phyloP scores from a whole-genome alignment of 2,329 filamentous ascomycete species.

The Cordyceps pruinosa region DNA sequence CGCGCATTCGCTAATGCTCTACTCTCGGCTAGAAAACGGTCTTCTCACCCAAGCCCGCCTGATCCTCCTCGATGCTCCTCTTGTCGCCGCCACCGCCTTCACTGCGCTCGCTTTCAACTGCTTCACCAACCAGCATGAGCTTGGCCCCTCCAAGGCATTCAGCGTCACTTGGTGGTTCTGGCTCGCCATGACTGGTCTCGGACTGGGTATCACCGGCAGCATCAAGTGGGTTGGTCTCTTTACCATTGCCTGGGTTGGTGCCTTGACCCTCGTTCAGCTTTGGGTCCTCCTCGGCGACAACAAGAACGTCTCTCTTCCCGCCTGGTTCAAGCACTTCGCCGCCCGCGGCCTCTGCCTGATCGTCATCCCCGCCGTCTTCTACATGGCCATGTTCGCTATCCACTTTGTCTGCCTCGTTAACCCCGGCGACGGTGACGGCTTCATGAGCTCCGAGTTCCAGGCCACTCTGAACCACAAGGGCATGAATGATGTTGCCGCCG shows the following conservation, averaged over 20 bases:
- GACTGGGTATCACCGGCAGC: conserved; percentile 82
- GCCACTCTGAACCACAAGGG: conserved; percentile 92
- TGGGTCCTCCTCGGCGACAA: conserved; percentile 91
- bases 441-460: conserved; percentile 99
- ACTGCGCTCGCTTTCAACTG: conserved; percentile 85
- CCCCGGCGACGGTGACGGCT: conserved; percentile 94
- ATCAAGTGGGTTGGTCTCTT: conserved; percentile 99
- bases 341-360: conserved; percentile 88
- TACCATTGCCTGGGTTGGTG: conserved; percentile 96
- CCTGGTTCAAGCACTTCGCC: conserved; percentile 91
- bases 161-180: conserved; percentile 95
- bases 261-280: conserved; percentile 81
- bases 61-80: conserved; percentile 90
- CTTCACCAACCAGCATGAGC: conserved; percentile 95
- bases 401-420: conserved; percentile 92
- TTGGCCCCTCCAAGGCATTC: conserved; percentile 84
- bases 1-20: conserved; percentile 21
- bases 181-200: conserved; percentile 79
- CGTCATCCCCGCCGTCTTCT: conserved; percentile 80
- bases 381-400: conserved; percentile 94
- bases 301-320: conserved; percentile 74
- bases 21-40: conserved; percentile 67
- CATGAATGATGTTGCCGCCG: conserved; percentile 91
- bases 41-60: conserved; percentile 90
- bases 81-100: conserved; percentile 88